Evolutionary conservation across 75 land plant species (phyloP).

Genomic region (Isoetes taiwanensis): DNA sequence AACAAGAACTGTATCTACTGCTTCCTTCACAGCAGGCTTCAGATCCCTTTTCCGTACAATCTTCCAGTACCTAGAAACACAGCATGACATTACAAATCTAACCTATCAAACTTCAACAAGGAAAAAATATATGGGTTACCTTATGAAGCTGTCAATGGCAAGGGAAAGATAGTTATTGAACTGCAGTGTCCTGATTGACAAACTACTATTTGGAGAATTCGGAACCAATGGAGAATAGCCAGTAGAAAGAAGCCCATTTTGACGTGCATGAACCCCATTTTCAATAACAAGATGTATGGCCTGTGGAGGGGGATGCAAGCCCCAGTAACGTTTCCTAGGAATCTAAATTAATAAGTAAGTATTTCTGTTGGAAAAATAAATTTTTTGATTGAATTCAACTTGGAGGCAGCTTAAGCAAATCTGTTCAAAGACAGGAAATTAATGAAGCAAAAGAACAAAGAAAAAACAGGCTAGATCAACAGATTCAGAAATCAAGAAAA

Average conservation of each 20-base stretch:
- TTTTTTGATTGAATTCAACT: neutral
- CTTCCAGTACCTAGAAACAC: conserved; percentile 68
- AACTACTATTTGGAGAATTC: too few species aligned
- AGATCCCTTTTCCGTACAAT: conserved; percentile 45
- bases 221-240: too few species aligned
- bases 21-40: conserved; percentile 45
- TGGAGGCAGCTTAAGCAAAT: neutral
- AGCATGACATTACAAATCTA: conserved; percentile 75
- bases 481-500: too few species aligned
- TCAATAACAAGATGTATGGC: conserved; percentile 71
- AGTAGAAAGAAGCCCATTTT: conserved; percentile 72
- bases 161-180: too few species aligned
- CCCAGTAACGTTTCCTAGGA: conserved; percentile 96
- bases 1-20: conserved; percentile 88
- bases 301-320: conserved; percentile 90
- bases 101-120: too few species aligned
- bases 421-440: too few species aligned
- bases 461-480: neutral
- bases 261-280: conserved; percentile 61
- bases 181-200: too few species aligned
- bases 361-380: neutral
- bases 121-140: too few species aligned
- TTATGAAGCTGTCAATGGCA: too few species aligned
- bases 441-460: neutral
- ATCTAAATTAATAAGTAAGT: conserved; percentile 30